Base-by-base conservation (phyloP, 768 basidiomycete genomes). In the Podaxis sp. region DNA sequence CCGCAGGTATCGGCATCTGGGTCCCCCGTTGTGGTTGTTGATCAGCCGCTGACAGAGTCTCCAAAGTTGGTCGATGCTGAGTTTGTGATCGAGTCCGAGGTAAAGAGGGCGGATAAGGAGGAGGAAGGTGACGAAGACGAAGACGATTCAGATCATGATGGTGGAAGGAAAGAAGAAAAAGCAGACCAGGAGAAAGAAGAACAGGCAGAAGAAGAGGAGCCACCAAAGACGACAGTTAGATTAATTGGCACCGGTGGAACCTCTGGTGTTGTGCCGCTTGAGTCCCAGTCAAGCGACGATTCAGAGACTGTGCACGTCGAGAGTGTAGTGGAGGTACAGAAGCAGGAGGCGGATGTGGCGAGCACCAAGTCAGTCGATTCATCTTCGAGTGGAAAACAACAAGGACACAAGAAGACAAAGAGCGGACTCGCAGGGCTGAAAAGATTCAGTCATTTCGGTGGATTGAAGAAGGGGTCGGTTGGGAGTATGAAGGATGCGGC, bases 401-500 rank as follows among this genome's bases (percentile, higher is more conserved):
- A 59, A 78, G 79, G 71, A 44, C 82, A 82, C 40, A 81, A 80
- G 71, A 87, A 84, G 75, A 82, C 77, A 62, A 84, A 79, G 69
- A 86, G 85, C 68, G 76, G 82, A 52, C 74, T 85, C 48, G 76
- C 82, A 28, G 77, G 76, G 48, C 71, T 87, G 63, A 88, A 85
- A 73, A 82, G 81, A 66, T 67, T 87, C 25, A 79, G 82, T 50
- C 72, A 77, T 46, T 65, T 77, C 23, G 76, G 76, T 37, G 76
- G 75, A 36, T 73, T 73, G 66, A 73, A 77, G 75, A 86, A 83
- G 73, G 82, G 81, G 63, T 81, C 83, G 40, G 68, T 69, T 63
- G 76, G 76, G 65, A 80, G 76, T 66, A 64, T 78, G 61, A 82
- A 82, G 67, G 82, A 78, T 63, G 55, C 62, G 27, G 63, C 63